Base-by-base conservation (phyloP, 192 early-diverging fungal species). In the Linnemannia zychae region DNA sequence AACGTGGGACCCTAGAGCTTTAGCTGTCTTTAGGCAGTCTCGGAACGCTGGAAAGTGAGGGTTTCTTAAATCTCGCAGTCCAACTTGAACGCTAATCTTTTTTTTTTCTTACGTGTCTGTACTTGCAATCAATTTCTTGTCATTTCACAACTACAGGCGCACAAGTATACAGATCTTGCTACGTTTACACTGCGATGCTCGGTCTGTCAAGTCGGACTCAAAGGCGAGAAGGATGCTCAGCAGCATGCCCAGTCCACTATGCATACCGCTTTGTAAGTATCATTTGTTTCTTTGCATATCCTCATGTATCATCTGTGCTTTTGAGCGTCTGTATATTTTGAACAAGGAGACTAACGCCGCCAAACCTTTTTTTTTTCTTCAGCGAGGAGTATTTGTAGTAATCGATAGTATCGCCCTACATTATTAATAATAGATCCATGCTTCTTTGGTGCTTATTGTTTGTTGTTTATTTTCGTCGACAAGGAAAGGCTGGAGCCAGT, bases 161-260 rank as follows among this genome's bases (percentile, higher is more conserved):
- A 90, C 67, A 94, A 94, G 77, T 96, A 91, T 76, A 96, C 95
- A 4, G 93, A 95, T 79, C 77, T 94, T 36, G 90, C 93, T 1
- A 91, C 87, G 40, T 95, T 96, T 77, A 95, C 94, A 1, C 79
- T 95, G n/a, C 84, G 86, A 33, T 96, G 95, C 69, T 89, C 88
- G 0, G 65, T 90, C 4, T 96, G 95, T 82, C 77, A 88, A 53
- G 82, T 73, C 18, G 92, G 91, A 37, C 74, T 93, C 18, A 86
- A 81, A 63, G 92, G 93, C 16, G 90, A 94, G 67, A 91, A 91
- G 63, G 92, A 93, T 78, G 94, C 94, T 31, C 88, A 92, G 60
- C 88, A 86, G 70, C 94, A 94, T 84, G 91, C 92, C 12, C 81
- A 86, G 73, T 44, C 87, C 37, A 92, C 91, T 2, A 60, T 40